Evolutionary conservation across 495 filamentous ascomycete species (phyloP), one percentile per base, ranked within the genome.

Genomic region (Talaromyces stipitatus): DNA sequence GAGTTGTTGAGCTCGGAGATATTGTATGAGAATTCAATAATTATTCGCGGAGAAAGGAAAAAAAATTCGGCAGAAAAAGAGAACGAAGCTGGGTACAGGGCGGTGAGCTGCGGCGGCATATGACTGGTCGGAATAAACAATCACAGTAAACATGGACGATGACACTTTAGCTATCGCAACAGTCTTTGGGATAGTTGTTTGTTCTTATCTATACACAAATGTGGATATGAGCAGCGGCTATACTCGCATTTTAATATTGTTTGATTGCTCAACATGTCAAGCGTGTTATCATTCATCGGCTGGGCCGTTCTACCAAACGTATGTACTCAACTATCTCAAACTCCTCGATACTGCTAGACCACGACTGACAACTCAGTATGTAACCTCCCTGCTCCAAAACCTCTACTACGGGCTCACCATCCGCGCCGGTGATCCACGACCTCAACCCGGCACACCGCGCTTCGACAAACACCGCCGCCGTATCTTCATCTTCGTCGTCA

Each of bases 391-490:
- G 74, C 61, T 90, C 10, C 90, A 97, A 62, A 79, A 76, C 47
- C 68, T 95, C 60, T 96, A 89, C 75, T 98, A 97, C 77, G 76
- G 85, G 65, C 76, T 97, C 60, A 88, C 89, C 16, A 92, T 96
- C 63, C 92, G 94, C 61, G 94, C 91, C 26, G 94, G 94, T 61
- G 87, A 95, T 59, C 88, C 85, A 20, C 85, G 83, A 41, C 94
- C 94, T 1, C 74, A 79, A 32, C 91, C 88, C 0, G 86, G 88
- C 56, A 82, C 83, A 2, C 79, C 85, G 0, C 81, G 82, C 62
- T 90, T 79, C 64, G 73, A 76, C 58, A 79, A 81, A 16, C 88
- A 96, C 70, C 85, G 90, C 38, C 87, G 85, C 24, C 82, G 83
- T 62, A 91, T 95, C 68, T 85, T 92, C 68, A 86, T 91, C 67